These are phyloP conservation scores for Mycogone perniciosa DNA, from an alignment of 2,329 filamentous ascomycete genomes.

Conservation along the genomic window DNA sequence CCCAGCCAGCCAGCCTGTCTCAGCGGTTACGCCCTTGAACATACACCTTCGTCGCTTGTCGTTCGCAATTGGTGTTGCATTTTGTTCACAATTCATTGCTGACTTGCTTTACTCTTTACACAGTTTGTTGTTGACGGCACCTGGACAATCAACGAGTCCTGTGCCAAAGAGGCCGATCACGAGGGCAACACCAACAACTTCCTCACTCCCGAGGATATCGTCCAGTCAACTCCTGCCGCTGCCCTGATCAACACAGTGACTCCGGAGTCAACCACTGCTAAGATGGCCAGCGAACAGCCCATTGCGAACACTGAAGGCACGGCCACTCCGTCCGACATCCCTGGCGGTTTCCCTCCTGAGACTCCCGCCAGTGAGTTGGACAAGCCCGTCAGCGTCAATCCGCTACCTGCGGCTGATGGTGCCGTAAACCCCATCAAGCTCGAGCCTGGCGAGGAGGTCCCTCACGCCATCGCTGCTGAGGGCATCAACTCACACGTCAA, in stretches of 20 bases:
- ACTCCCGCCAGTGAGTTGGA: slow-evolving; percentile 54
- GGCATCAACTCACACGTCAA: slow-evolving; percentile 66
- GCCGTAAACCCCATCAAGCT: slow-evolving; percentile 75
- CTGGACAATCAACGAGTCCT: slow-evolving; percentile 79
- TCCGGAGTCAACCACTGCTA: slow-evolving; percentile 65
- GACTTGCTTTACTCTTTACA: slow-evolving; percentile 14
- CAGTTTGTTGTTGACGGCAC: slow-evolving; percentile 93
- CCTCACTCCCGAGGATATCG: slow-evolving; percentile 66
- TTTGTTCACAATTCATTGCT: slow-evolving; percentile 6
- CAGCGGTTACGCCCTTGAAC: slow-evolving; percentile 9
- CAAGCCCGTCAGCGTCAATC: slow-evolving; percentile 52
- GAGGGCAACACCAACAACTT: slow-evolving; percentile 91
- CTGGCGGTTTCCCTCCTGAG: slow-evolving; percentile 49
- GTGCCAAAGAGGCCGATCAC: slow-evolving; percentile 75
- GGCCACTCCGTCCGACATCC: slow-evolving; percentile 31
- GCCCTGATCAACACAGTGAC: slow-evolving; percentile 60
- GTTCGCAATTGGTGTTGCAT: background rate
- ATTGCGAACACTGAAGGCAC: slow-evolving; percentile 14
- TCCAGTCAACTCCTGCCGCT: slow-evolving; percentile 38
- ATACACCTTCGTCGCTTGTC: slow-evolving; percentile 8
- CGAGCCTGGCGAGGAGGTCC: slow-evolving; percentile 73
- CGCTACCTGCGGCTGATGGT: slow-evolving; percentile 55
- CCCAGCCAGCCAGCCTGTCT: slow-evolving; percentile 7
- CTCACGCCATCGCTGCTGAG: slow-evolving; percentile 60
- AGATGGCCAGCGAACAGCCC: slow-evolving; percentile 48